Evolutionary conservation across 2,329 filamentous ascomycete genomes (phyloP).

Genomic region (Fusarium sp.): DNA sequence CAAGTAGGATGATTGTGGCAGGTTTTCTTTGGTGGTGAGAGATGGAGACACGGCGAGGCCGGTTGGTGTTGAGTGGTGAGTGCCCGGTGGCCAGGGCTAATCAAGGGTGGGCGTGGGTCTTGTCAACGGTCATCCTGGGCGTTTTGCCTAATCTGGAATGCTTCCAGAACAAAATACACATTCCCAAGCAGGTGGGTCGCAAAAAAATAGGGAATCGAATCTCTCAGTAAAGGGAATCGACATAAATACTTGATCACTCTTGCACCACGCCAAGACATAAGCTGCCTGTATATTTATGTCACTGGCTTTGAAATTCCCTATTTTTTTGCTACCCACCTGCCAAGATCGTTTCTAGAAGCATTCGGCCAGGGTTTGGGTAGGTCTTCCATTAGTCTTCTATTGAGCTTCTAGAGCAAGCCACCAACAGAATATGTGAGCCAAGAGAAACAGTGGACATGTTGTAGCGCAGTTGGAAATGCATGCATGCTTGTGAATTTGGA

Average conservation of each 20-base stretch:
- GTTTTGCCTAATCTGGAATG: slow-evolving; percentile 37
- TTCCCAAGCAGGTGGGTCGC: too few species aligned
- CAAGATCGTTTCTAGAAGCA: slow-evolving; percentile 43
- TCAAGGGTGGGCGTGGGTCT: slow-evolving; percentile 37
- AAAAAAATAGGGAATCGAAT: too few species aligned
- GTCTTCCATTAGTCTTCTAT: slow-evolving; percentile 5
- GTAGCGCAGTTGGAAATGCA: slow-evolving; percentile 3
- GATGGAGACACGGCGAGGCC: slow-evolving; percentile 50
- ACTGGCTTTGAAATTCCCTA: too few species aligned
- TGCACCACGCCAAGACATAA: too few species aligned
- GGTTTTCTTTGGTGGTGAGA: slow-evolving; percentile 40
- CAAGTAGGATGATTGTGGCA: slow-evolving; percentile 35
- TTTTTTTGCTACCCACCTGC: too few species aligned
- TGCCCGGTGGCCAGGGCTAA: slow-evolving; percentile 30
- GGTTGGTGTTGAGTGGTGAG: slow-evolving; percentile 43
- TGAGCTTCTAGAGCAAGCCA: slow-evolving; percentile 28
- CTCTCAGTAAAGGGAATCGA: too few species aligned
- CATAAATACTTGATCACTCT: too few species aligned
- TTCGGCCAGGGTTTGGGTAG: slow-evolving; percentile 9
- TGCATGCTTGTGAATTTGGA: neutral
- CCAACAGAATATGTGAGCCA: slow-evolving; percentile 5
- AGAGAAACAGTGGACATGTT: slow-evolving; percentile 15
- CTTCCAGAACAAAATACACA: slow-evolving; percentile 45
- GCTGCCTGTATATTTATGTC: too few species aligned
- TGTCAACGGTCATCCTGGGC: slow-evolving; percentile 18